phyloP scores from a whole-genome alignment of 129 eudicot species.

The Pittosporum tobira region DNA sequence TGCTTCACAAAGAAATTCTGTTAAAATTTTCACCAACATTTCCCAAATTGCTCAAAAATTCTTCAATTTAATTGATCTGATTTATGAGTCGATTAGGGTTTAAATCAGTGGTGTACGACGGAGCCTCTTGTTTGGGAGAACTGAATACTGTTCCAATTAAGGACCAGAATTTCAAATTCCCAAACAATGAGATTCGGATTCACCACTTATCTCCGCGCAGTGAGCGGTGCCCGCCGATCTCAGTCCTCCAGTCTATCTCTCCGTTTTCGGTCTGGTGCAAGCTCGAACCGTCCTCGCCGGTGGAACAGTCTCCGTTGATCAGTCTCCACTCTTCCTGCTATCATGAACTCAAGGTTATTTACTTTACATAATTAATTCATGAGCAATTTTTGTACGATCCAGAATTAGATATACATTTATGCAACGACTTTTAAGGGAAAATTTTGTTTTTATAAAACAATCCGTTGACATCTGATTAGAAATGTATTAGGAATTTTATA shows the following conservation, averaged over 20 bases:
- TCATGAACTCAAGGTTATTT: slow-evolving; percentile 59
- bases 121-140: slow-evolving; percentile 67
- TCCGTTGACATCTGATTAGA: too few species aligned
- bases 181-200: slow-evolving; percentile 75
- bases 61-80: slow-evolving; percentile 8
- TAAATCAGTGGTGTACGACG: slow-evolving; percentile 60
- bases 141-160: slow-evolving; percentile 48
- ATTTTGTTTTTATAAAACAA: too few species aligned
- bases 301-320: slow-evolving; percentile 34
- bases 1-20: slow-evolving; percentile 14
- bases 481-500: too few species aligned
- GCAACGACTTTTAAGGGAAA: too few species aligned
- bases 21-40: slow-evolving; percentile 1
- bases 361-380: background rate
- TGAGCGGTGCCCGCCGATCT: slow-evolving; percentile 65
- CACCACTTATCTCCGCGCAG: slow-evolving; percentile 45
- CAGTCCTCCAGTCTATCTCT: slow-evolving; percentile 65
- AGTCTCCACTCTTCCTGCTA: slow-evolving; percentile 75
- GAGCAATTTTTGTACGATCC: background rate
- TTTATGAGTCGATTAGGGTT: slow-evolving; percentile 86
- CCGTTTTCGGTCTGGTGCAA: slow-evolving; percentile 60
- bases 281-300: slow-evolving; percentile 50
- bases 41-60: background rate
- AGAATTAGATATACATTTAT: too few species aligned
- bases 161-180: slow-evolving; percentile 50